Evolutionary conservation across 2,329 filamentous ascomycete genomes (phyloP), one percentile per base, ranked within the genome.

Genomic region (Xylariaceae sp.): DNA sequence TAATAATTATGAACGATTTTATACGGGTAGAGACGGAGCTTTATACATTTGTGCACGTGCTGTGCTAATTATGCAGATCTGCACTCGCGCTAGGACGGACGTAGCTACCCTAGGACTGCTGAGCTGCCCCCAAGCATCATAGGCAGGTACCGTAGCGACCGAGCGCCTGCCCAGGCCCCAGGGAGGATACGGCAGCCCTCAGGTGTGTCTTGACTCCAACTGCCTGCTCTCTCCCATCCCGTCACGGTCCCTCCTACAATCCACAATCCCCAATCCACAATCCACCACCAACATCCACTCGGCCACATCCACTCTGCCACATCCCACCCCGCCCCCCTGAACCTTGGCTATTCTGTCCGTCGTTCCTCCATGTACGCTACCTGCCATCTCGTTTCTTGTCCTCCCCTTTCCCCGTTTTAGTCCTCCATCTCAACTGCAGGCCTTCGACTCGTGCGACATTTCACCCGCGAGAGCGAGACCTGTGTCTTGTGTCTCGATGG

Each of bases 381-480:
- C 41, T 43, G 41, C 41, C 41, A 43, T 55, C 43, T 57, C 58
- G 51, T 51, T 49, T 52, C 56, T 48, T 58, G 56, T 60, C 53
- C 53, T 60, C 53, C 51, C 58, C 41, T 55, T 55, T 49, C 56
- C 57, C 55, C 58, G 53, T 58, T 54, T 55, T 51, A 58, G 53
- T 51, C 53, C 53, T 56, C 56, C 58, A 48, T 58, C 53, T 49
- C 54, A 56, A 49, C 46, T 40, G 42, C 21, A 36, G 41, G 50
- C 47, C 16, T 32, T 54, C 48, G 53, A 58, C 37, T 53, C 30
- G 59, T 61, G 59, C 59, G 55, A 61, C 59, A 57, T 59, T 56
- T 56, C 50, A 61, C 59, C 57, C 56, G 58, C 51, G 56, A 59
- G 58, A 61, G 58, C 58, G 58, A 60, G 58, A 58, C 58, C 47